These are phyloP conservation scores for Metschnikowia chrysomelidarum DNA, from an alignment of 805 yeast genomes.

Conservation along the genomic window DNA sequence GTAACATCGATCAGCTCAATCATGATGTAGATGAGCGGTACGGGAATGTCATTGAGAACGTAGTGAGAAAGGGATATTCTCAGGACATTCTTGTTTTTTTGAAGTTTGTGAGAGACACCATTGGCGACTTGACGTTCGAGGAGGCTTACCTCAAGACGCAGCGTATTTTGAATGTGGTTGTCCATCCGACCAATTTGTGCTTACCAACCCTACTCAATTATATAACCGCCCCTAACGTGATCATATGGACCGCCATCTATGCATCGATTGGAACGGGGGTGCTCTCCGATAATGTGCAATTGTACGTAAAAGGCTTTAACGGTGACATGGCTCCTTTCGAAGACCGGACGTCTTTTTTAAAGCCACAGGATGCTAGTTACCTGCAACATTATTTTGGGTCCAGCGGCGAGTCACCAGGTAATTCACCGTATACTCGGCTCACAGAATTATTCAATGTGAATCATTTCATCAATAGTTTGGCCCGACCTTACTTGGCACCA, in stretches of 20 bases:
- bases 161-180: slow-evolving; percentile 76
- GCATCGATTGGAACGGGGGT: slow-evolving; percentile 82
- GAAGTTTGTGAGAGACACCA: slow-evolving; percentile 68
- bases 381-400: slow-evolving; percentile 41
- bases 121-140: slow-evolving; percentile 88
- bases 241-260: slow-evolving; percentile 77
- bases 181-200: slow-evolving; percentile 72
- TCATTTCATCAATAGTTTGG: slow-evolving; percentile 85
- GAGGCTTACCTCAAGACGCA: slow-evolving; percentile 84
- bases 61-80: slow-evolving; percentile 76
- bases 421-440: slow-evolving; percentile 75
- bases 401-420: slow-evolving; percentile 22
- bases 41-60: slow-evolving; percentile 71
- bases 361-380: slow-evolving; percentile 45
- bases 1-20: slow-evolving; percentile 45
- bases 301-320: slow-evolving; percentile 60
- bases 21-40: slow-evolving; percentile 57
- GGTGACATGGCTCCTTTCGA: slow-evolving; percentile 54
- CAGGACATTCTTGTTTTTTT: slow-evolving; percentile 80
- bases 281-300: slow-evolving; percentile 51
- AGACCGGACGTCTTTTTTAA: slow-evolving; percentile 40
- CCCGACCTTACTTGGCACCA: slow-evolving; percentile 93
- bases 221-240: slow-evolving; percentile 89
- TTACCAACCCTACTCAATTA: slow-evolving; percentile 79
- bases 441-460: slow-evolving; percentile 94